phyloP scores from a whole-genome alignment of 139 green algal species.

The Haematococcus lacustris region DNA sequence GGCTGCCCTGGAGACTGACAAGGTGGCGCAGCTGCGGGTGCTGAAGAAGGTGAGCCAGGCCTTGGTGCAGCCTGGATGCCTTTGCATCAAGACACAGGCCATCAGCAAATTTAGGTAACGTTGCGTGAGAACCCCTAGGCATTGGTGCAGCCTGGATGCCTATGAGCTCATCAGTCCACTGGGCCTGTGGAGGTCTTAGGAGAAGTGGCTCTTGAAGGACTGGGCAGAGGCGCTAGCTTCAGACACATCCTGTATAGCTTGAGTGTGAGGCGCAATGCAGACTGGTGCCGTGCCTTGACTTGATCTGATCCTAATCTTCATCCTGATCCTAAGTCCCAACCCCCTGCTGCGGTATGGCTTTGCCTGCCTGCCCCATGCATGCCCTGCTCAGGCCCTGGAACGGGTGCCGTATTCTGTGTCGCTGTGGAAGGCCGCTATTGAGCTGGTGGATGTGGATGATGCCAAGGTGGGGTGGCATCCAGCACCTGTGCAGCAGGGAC shows the following conservation, averaged over 20 bases:
- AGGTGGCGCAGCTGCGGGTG: slow-evolving; percentile 76
- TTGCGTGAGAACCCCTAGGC: too few relatives aligned
- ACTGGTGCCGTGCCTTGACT: neutral
- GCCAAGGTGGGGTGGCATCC: slow-evolving; percentile 41
- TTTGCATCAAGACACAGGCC: too few relatives aligned
- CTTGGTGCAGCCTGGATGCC: too few relatives aligned
- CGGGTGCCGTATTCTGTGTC: slow-evolving; percentile 75
- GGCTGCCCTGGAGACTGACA: slow-evolving; percentile 53
- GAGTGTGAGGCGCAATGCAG: neutral
- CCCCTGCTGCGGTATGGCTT: too few relatives aligned
- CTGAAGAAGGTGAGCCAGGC: too few relatives aligned
- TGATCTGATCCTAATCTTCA: slow-evolving; percentile 6
- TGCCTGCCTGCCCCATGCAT: neutral
- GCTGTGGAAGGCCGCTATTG: slow-evolving; percentile 96
- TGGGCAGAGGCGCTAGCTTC: neutral
- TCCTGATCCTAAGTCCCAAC: too few relatives aligned
- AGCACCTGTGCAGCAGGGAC: too few relatives aligned
- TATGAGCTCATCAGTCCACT: too few relatives aligned
- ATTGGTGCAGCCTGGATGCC: too few relatives aligned
- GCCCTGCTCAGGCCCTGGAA: slow-evolving; percentile 50
- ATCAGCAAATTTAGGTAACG: too few relatives aligned
- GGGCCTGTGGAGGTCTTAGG: too few relatives aligned
- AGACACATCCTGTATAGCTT: neutral
- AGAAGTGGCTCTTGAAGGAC: neutral
- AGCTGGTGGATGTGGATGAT: slow-evolving; percentile 89